A percentile compares a stretch with the other conserved stretches of the same genome.
Evolutionary conservation across 1,139 yeast genomes (phyloP).

Genomic region (Spencermartinsiella ligniputridi): DNA sequence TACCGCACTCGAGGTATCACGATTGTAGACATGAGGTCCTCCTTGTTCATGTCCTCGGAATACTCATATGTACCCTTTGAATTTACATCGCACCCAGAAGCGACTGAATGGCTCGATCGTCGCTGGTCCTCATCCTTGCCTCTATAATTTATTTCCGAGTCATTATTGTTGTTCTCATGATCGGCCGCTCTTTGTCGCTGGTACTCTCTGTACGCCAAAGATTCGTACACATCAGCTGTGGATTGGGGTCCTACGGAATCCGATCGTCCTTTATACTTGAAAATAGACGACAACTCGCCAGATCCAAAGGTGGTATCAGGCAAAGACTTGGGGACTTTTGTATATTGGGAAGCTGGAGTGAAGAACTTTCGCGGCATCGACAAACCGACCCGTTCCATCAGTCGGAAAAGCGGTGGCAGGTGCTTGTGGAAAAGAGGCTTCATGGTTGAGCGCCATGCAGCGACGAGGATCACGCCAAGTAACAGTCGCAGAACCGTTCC

Average conservation of each 20-base stretch:
- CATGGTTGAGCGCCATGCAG: constrained; percentile 62
- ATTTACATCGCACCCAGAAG: constrained; percentile 7
- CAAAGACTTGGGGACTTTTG: constrained; percentile 31
- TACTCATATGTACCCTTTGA: constrained; percentile 8
- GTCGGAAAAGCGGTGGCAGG: constrained; percentile 39
- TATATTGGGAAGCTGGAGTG: constrained; percentile 36
- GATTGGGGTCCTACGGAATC: constrained; percentile 44
- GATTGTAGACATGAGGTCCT: constrained; percentile 33
- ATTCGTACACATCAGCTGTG: constrained; percentile 40
- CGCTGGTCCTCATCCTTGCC: constrained; percentile 3
- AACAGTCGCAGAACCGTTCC: constrained; percentile 44
- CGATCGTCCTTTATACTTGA: constrained; percentile 30
- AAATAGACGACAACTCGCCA: constrained; percentile 29
- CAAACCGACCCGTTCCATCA: constrained; percentile 34
- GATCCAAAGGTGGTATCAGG: constrained; percentile 34
- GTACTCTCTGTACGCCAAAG: constrained; percentile 34
- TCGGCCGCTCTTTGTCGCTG: constrained; percentile 20
- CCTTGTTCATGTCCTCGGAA: constrained; percentile 19
- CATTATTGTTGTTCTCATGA: neutral
- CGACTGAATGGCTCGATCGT: constrained; percentile 1
- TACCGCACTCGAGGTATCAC: constrained; percentile 47
- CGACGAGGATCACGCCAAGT: constrained; percentile 57
- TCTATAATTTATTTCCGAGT: constrained; percentile 8
- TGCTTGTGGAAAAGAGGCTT: constrained; percentile 55
- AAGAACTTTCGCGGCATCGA: constrained; percentile 38